These are phyloP conservation scores for Haematococcus sp. DNA, from an alignment of 139 green algal genomes.

Conservation along the genomic window DNA sequence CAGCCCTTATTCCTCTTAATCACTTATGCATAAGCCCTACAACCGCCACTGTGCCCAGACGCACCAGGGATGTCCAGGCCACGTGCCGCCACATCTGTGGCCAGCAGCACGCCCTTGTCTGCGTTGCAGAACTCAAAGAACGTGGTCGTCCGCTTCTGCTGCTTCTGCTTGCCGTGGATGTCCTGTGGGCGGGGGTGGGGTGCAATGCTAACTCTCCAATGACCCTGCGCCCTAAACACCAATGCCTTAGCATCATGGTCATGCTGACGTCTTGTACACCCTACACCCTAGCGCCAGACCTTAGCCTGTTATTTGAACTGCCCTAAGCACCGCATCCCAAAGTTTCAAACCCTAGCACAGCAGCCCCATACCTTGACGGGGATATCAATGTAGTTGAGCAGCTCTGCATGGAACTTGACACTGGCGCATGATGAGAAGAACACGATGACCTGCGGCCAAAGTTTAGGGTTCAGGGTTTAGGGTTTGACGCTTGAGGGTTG, in stretches of 20 bases:
- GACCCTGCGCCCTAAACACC: too few species aligned
- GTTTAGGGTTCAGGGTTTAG: neutral
- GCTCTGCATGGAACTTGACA: conserved; percentile 96
- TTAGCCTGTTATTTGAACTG: too few species aligned
- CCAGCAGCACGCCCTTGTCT: conserved; percentile 88
- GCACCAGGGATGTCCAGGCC: conserved; percentile 91
- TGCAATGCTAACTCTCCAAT: too few species aligned
- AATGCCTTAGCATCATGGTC: too few species aligned
- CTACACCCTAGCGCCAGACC: too few species aligned
- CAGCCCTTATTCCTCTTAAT: too few species aligned
- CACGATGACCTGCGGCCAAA: conserved; percentile 91
- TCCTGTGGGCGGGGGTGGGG: conserved; percentile 35
- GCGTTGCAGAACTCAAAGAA: conserved; percentile 97
- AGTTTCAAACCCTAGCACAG: too few species aligned
- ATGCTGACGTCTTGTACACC: too few species aligned
- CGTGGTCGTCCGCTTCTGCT: conserved; percentile 93
- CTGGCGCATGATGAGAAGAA: conserved; percentile 94
- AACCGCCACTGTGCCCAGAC: neutral
- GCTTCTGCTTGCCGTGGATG: conserved; percentile 99
- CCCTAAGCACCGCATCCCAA: too few species aligned
- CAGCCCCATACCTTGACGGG: conserved; percentile 52
- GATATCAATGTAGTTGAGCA: conserved; percentile 99
- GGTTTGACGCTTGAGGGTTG: too few species aligned
- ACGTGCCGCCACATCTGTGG: conserved; percentile 96
- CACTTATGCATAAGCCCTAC: too few species aligned